Evolutionary conservation across 1,139 yeast genomes (phyloP), one percentile per base, ranked within the genome.

Genomic region (Candida labiduridarum): DNA sequence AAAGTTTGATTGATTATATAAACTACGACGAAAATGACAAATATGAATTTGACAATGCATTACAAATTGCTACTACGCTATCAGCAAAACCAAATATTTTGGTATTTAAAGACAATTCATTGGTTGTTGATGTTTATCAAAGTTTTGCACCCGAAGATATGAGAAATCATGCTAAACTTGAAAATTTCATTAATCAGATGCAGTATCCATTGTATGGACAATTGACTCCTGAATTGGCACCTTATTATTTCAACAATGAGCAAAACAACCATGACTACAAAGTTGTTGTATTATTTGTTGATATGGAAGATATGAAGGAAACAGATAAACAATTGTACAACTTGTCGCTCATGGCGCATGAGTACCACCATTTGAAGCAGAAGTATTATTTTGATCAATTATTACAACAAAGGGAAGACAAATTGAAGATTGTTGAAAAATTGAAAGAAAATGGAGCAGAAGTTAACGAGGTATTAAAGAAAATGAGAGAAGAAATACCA

Each of bases 71-170:
- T 18, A 78, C 82, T 18, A 73, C 86, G 0, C 63, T 83, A 39
- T 76, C 90, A 0, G 71, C 85, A 7, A 72, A 72, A 46, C 95
- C 94, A 1, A 82, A 88, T 14, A 59, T 87, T 19, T 66, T 83
- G 36, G 70, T 85, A 19, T 78, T 85, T 60, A 84, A 81, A 57
- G 86, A 85, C 49, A 78, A 80, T 49, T 70, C 83, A 5, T 62
- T 82, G 49, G 64, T 78, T 44, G 78, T 87, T 0, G 68, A 71
- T 8, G 76, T 84, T 4, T 84, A 67, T 57, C 87, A 82, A 58
- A 82, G 80, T 51, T 82, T 81, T 65, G 83, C 85, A 0, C 80
- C 89, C 2, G 82, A 82, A 49, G 89, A 86, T 58, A 74, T 81
- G 55, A 74, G 92, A 56, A 75, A 80, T 54, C 65, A 66, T 30